Percentiles rank a stretch among this genome's conserved stretches.
phyloP scores from a whole-genome alignment of 2,329 filamentous ascomycete genomes.

The Fusarium sp. region DNA sequence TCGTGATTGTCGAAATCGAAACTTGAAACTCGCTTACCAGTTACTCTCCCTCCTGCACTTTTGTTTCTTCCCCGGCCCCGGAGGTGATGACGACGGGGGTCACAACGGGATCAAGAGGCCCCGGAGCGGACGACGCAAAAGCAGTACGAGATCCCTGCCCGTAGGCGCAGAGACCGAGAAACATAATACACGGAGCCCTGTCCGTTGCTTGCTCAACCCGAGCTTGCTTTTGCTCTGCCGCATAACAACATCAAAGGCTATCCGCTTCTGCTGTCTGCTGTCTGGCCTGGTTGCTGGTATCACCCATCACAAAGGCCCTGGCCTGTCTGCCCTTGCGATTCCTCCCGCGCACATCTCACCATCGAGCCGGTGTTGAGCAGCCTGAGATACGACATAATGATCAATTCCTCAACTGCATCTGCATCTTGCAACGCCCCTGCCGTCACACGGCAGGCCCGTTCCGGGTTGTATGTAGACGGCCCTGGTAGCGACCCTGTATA shows the following conservation, averaged over 20 bases:
- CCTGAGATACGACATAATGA: conserved; percentile 21
- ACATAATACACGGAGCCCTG: conserved; percentile 41
- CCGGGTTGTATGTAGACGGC: conserved; percentile 29
- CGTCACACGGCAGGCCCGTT: conserved; percentile 32
- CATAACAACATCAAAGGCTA: conserved; percentile 20
- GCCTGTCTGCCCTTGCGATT: conserved; percentile 18
- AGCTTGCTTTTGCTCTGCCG: conserved; percentile 43
- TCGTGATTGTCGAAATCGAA: conserved; percentile 7
- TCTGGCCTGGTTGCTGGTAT: conserved; percentile 27
- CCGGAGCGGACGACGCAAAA: conserved; percentile 36
- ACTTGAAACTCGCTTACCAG: conserved; percentile 1
- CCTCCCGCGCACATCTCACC: conserved; percentile 38
- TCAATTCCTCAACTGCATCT: conserved; percentile 29
- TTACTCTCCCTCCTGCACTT: background rate
- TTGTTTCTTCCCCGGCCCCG: conserved; percentile 31
- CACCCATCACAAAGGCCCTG: conserved; percentile 34
- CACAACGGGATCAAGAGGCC: conserved; percentile 38
- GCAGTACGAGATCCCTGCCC: conserved; percentile 37
- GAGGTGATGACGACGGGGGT: conserved; percentile 39
- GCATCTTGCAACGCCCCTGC: conserved; percentile 16
- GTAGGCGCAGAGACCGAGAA: conserved; percentile 33
- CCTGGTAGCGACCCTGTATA: conserved; percentile 35
- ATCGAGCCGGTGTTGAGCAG: conserved; percentile 34
- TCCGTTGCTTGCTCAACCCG: conserved; percentile 45
- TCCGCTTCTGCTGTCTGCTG: conserved; percentile 16